These are phyloP conservation scores for Boletus sp. DNA, from an alignment of 768 basidiomycete species.

Conservation along the genomic window DNA sequence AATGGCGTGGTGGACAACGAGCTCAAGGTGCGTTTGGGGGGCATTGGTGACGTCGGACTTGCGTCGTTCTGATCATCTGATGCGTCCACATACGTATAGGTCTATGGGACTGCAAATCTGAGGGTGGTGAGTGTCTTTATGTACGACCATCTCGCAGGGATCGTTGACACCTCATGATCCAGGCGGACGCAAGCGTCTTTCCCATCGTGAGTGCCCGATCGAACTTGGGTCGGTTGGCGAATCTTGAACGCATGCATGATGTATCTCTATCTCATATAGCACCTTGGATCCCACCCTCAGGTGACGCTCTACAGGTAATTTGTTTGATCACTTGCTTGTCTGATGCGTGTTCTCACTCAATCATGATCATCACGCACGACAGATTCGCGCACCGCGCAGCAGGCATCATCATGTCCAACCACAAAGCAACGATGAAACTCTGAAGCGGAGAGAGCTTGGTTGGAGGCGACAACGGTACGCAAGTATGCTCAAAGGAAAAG, in stretches of 20 bases:
- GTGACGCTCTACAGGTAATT: constrained; percentile 18
- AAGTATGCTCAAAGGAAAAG: too few species aligned
- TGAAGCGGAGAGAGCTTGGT: neutral
- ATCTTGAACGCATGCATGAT: too few species aligned
- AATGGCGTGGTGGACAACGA: constrained; percentile 15
- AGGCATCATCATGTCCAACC: constrained; percentile 6
- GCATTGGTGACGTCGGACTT: too few species aligned
- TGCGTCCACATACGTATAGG: neutral
- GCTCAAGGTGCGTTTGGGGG: constrained; percentile 18
- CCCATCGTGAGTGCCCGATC: constrained; percentile 17
- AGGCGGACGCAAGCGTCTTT: constrained; percentile 21
- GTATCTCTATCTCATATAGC: neutral
- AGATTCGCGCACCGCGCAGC: constrained; percentile 11
- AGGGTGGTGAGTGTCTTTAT: constrained; percentile 8
- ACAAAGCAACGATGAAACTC: neutral
- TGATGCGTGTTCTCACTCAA: neutral
- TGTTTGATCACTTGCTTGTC: neutral
- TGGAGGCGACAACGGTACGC: too few species aligned
- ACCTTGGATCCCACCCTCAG: constrained; percentile 19
- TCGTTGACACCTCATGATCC: neutral
- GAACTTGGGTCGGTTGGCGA: neutral
- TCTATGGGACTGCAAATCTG: constrained; percentile 18
- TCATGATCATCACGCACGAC: neutral
- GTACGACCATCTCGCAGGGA: neutral
- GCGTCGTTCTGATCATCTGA: too few species aligned